Conservation (phyloP, 2,329 filamentous ascomycete species). For the Escovopsis sp. region DNA sequence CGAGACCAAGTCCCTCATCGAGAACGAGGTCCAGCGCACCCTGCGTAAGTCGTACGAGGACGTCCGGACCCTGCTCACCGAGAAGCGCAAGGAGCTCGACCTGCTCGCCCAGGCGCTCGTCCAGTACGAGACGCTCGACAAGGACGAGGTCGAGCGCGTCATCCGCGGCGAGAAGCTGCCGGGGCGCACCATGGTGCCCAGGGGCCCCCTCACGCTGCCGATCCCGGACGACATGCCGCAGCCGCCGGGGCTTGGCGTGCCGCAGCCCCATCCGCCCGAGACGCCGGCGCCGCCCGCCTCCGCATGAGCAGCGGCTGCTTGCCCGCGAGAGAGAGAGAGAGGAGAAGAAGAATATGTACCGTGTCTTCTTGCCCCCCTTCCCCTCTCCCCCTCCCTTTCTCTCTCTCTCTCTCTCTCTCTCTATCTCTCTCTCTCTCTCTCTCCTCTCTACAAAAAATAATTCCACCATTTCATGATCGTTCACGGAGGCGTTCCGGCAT, state of each 20-base stretch:
- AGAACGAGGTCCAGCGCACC: conserved; percentile 71
- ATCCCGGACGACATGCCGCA: conserved; percentile 20
- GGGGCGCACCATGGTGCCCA: conserved; percentile 45
- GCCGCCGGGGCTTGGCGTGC: conserved; percentile 19
- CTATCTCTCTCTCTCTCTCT: too few species aligned
- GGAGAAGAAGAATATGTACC: too few species aligned
- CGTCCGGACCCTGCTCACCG: conserved; percentile 53
- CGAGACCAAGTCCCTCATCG: conserved; percentile 74
- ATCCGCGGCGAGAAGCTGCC: conserved; percentile 72
- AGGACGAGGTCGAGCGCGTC: conserved; percentile 79
- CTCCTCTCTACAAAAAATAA: too few species aligned
- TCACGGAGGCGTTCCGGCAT: too few species aligned
- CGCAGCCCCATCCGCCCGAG: conserved; percentile 17
- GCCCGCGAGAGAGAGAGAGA: background rate
- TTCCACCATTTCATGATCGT: too few species aligned
- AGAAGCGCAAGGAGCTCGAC: conserved; percentile 73
- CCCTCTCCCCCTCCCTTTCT: background rate
- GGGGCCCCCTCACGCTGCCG: conserved; percentile 24
- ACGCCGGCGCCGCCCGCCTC: conserved; percentile 19
- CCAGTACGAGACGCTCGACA: conserved; percentile 84
- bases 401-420: background rate
- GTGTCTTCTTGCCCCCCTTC: too few species aligned
- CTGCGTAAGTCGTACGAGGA: conserved; percentile 69
- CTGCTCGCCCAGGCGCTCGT: conserved; percentile 76
- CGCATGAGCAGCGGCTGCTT: conserved; percentile 6